These are phyloP conservation scores for Apiospora phragmitis DNA, from an alignment of 2,329 filamentous ascomycete species.

Conservation along the genomic window DNA sequence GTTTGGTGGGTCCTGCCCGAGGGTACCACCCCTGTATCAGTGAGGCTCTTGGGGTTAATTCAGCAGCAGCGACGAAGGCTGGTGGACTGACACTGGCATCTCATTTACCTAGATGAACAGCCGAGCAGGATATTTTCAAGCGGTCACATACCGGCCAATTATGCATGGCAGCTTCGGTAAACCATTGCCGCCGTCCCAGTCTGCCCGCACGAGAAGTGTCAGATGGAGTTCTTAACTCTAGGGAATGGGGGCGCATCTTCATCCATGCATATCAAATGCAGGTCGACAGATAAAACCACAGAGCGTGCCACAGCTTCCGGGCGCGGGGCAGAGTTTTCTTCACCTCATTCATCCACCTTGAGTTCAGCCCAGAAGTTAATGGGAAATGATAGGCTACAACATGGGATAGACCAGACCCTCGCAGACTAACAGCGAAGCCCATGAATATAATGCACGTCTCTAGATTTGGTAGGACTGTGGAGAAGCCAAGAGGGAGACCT, in stretches of 20 bases:
- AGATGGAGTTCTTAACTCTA: not conserved
- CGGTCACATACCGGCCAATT: not conserved
- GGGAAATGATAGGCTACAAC: not conserved
- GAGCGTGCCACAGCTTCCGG: not conserved
- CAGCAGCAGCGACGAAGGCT: not conserved
- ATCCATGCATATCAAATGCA: not conserved
- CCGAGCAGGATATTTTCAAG: not conserved
- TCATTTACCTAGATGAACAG: not conserved
- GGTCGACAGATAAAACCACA: not conserved
- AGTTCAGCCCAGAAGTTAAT: not conserved
- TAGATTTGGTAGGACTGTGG: not conserved
- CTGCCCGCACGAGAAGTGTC: not conserved
- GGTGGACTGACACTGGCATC: not conserved
- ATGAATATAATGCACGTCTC: not conserved
- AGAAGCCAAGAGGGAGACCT: not conserved
- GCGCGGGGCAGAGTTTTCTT: not conserved
- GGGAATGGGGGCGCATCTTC: not conserved
- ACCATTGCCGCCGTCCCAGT: not conserved
- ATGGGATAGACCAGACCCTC: not conserved
- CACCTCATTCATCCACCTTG: not conserved
- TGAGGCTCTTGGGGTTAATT: not conserved
- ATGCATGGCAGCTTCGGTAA: not conserved
- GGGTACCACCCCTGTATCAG: not conserved
- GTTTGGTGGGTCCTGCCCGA: not conserved
- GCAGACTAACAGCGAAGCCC: not conserved